A percentile compares a stretch with the other conserved stretches of the same genome.
phyloP scores from a whole-genome alignment of 1,284 basidiomycete species.

The Apiotrichum gracile region DNA sequence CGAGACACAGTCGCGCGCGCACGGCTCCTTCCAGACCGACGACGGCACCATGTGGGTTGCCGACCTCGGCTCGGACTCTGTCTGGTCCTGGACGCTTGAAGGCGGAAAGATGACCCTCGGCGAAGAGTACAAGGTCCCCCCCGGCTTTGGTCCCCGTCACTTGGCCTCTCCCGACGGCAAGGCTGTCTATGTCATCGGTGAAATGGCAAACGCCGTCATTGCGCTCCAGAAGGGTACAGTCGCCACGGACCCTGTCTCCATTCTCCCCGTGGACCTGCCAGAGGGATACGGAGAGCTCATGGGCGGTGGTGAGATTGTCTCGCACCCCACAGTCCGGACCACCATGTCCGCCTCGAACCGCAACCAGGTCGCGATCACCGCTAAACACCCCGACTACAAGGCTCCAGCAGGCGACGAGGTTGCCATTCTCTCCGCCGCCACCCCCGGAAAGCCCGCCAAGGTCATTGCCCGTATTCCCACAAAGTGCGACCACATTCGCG shows the following conservation, averaged over 20 bases:
- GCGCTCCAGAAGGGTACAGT: conserved; percentile 26
- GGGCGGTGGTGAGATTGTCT: conserved; percentile 37
- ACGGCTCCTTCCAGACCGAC: too few species aligned
- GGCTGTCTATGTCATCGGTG: conserved; percentile 41
- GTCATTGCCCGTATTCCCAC: conserved; percentile 32
- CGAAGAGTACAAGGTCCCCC: conserved; percentile 30
- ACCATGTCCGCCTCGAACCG: conserved; percentile 44
- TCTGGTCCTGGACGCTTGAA: conserved; percentile 28
- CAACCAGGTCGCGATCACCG: conserved; percentile 30
- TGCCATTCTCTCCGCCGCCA: conserved; percentile 31
- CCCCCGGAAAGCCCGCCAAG: conserved; percentile 26
- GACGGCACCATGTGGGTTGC: too few species aligned
- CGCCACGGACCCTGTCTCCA: conserved; percentile 20
- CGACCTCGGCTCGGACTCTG: background rate
- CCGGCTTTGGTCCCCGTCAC: conserved; percentile 43
- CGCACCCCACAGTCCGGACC: conserved; percentile 24
- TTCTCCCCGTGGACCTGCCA: conserved; percentile 34
- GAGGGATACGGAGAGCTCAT: conserved; percentile 22
- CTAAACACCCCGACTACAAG: conserved; percentile 19
- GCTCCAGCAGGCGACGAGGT: conserved; percentile 34
- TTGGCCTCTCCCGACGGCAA: conserved; percentile 25
- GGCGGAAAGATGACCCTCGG: conserved; percentile 14
- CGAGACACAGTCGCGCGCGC: too few species aligned
- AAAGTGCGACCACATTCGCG: conserved; percentile 35
- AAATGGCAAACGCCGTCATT: conserved; percentile 34